phyloP scores from a whole-genome alignment of 768 basidiomycete species.

The Candolleomyces eurysporus region DNA sequence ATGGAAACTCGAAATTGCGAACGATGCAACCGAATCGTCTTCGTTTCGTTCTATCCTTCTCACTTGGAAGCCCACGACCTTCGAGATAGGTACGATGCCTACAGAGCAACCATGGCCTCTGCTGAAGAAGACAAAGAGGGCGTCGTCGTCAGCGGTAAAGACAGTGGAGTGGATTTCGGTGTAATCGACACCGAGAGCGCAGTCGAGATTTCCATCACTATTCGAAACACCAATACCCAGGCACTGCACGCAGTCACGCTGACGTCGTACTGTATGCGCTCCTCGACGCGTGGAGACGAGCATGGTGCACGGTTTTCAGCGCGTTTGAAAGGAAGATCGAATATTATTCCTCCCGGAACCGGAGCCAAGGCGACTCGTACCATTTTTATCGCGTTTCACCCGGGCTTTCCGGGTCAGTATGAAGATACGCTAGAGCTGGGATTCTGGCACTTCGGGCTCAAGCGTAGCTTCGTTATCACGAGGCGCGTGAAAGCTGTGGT shows the following conservation, averaged over 20 bases:
- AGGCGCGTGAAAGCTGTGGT: slow-evolving; percentile 45
- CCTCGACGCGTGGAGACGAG: slow-evolving; percentile 18
- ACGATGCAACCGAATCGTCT: slow-evolving; percentile 23
- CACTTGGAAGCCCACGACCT: slow-evolving; percentile 31
- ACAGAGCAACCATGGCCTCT: slow-evolving; percentile 34
- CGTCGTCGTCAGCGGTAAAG: slow-evolving; percentile 34
- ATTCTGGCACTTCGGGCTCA: slow-evolving; percentile 34
- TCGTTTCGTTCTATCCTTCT: slow-evolving; percentile 16
- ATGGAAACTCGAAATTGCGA: slow-evolving; percentile 14
- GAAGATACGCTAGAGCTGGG: slow-evolving; percentile 48
- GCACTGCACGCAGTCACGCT: slow-evolving; percentile 17
- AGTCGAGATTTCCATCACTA: slow-evolving; percentile 24
- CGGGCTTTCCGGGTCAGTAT: slow-evolving; percentile 39
- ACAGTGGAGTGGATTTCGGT: slow-evolving; percentile 48
- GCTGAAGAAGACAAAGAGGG: slow-evolving; percentile 49
- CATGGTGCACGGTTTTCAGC: slow-evolving; percentile 31
- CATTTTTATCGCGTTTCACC: slow-evolving; percentile 28
- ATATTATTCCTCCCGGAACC: slow-evolving; percentile 20
- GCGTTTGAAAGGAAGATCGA: slow-evolving; percentile 27
- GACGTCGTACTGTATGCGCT: slow-evolving; percentile 21
- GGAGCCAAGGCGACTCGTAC: slow-evolving; percentile 15
- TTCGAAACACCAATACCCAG: slow-evolving; percentile 23
- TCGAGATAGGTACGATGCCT: slow-evolving; percentile 24
- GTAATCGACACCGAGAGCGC: slow-evolving; percentile 34
- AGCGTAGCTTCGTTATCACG: slow-evolving; percentile 43